Conservation (phyloP, 1,139 yeast species). For the Taiozyma sp. region DNA sequence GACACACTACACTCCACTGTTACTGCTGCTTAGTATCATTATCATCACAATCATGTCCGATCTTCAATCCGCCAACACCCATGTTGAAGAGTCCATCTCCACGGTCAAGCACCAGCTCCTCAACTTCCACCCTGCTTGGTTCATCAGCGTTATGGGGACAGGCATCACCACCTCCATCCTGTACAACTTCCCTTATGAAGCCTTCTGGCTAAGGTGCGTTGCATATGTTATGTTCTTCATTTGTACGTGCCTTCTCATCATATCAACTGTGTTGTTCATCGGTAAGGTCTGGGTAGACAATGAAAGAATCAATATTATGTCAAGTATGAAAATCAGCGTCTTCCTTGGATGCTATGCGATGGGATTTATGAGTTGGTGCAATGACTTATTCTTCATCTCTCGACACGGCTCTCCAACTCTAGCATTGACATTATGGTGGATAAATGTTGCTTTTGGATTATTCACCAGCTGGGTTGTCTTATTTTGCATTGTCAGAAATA, state of each 20-base stretch:
- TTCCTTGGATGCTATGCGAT: conserved; percentile 77
- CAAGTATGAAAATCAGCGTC: conserved; percentile 46
- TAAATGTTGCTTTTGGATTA: conserved; percentile 48
- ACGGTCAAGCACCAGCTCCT: not conserved
- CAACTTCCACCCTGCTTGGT: conserved; percentile 53
- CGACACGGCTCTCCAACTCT: conserved; percentile 36
- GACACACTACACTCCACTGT: no score
- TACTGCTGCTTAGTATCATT: not conserved
- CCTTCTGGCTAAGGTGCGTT: conserved; percentile 54
- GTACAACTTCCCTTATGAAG: conserved; percentile 59
- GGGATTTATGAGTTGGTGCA: conserved; percentile 68
- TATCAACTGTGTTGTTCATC: conserved; percentile 35
- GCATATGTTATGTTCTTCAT: conserved; percentile 57
- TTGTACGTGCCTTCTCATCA: conserved; percentile 43
- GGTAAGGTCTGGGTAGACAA: conserved; percentile 37
- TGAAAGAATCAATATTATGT: conserved; percentile 30
- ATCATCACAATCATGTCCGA: not conserved
- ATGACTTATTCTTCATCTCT: conserved; percentile 34
- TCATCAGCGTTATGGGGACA: conserved; percentile 78
- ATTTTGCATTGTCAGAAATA: conserved; percentile 40
- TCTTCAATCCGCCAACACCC: not conserved
- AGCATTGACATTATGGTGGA: conserved; percentile 66
- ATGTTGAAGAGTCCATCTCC: not conserved
- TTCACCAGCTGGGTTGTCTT: conserved; percentile 53
- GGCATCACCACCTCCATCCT: conserved; percentile 66